Evolutionary conservation across 202 grass and related monocot species (phyloP), one percentile per base, ranked within the genome.

Genomic region (Schoenoplectus tabernaemontani): DNA sequence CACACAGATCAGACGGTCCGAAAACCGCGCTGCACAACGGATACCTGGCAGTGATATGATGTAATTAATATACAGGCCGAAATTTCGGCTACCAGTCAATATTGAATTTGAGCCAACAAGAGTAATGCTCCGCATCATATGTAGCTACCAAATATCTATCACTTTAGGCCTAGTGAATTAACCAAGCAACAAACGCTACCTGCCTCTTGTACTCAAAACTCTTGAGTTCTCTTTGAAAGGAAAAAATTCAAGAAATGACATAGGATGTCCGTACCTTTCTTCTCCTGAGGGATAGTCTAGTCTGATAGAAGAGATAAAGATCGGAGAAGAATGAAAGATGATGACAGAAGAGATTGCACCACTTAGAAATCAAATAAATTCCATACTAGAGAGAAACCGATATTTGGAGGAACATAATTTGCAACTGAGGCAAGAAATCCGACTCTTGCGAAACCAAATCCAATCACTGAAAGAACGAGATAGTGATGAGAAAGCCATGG

Each of bases 361-460:
- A 57, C 83, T 94, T n/a, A 84, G 91, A 84, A 89, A 86, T 84
- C 93, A 90, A 75, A 90, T 99, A 57, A 85, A 91, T 83, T 85
- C 67, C 51, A 71, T 93, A 41, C 26, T 98, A 5, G 86, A 91
- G 79, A 91, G 96, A 81, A 92, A 96, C 50, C 85, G 38, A 26
- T 77, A 78, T 62, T 58, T 99, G 34, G 92, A 99, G 88, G 83
- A 84, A 78, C 87, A 99, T 81, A 99, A 99, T 80, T 85, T 92
- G 64, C 92, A 91, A 83, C 77, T 99, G 85, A 96, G 80, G 64
- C 83, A 87, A 86, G 87, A 93, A 88, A 47, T 89, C 17, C 82
- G 85, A 41, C 82, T 72, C 83, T 72, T 97, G 59, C 87, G 81
- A 86, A 86, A 80, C 20, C 89, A 95, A 77, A 77, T 92, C 1